Evolutionary conservation across 2,329 filamentous ascomycete genomes (phyloP), one percentile per base, ranked within the genome.

Genomic region (Alternaria triticina): DNA sequence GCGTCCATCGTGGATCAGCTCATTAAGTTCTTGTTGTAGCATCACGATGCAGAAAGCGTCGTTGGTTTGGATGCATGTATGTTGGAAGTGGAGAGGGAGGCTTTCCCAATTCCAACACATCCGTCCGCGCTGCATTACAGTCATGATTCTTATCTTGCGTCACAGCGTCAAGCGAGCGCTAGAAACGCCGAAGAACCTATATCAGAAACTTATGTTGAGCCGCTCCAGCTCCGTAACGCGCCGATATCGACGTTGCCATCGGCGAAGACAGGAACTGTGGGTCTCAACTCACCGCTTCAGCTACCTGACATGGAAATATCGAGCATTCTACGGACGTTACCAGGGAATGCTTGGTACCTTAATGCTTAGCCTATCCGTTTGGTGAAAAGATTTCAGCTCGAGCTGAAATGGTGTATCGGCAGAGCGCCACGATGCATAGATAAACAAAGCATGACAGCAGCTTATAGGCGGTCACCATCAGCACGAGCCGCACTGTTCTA

Each of bases 261-360:
- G 58, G 52, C 52, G 17, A 62, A 52, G 43, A 36, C 43, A 50
- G 40, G 49, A 57, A 57, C 44, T 30, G 20, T 22, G 52, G 46
- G 56, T 56, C 61, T 46, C 61, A 51, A 61, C 56, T 63, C 57
- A 60, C 61, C 61, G 61, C 57, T 63, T 47, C 12, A 60, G 50
- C 27, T 60, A 52, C 57, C 36, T 36, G 30, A n/a, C 13, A 9
- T n/a, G 49, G 28, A 52, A 52, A 25, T 12, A 23, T 30, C 20
- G 30, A 36, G 20, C 30, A 36, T 33, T 40, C 49, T 23, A 36
- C 52, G 11, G 3, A 27, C 36, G 22, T 40, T 22, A 25, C 33
- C 10, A 51, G 50, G 57, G 36, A 10, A 49, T 57, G 22, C 45
- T 36, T 30, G 55, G 44, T 33, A 57, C 13, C 30, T 43, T 40